Evolutionary conservation across 2,329 filamentous ascomycete species (phyloP), one percentile per base, ranked within the genome.

Genomic region (Tolypocladium ovalisporum): DNA sequence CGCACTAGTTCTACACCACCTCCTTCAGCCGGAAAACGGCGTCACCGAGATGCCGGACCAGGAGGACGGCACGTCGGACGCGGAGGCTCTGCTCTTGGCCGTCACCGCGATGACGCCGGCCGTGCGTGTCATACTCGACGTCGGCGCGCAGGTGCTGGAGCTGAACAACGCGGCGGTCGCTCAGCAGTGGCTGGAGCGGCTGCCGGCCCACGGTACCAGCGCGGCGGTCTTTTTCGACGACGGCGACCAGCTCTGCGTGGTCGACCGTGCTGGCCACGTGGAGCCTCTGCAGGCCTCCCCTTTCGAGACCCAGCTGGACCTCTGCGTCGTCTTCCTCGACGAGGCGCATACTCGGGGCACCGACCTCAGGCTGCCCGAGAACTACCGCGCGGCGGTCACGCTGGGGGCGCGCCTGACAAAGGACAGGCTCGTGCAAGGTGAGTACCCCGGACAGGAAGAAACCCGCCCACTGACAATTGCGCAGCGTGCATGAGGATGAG

Each of bases 401-500:
- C 66, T 93, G 0, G 87, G 87, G 0, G 75, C 83, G 0, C 73
- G 75, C 4, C 62, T 90, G 1, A 86, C 83, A 0, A 92, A 91
- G 60, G 88, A 92, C 59, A 73, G 79, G 17, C 66, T 90, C 0
- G 81, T 85, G 0, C 87, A 91, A 78, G 85, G 83, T 84, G 35
- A 36, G 35, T 8, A 36, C 35, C 35, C 35, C 35, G 35, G 35
- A 36, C 35, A 36, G 35, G 35, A 36, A 36, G 35, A 36, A 72
- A 64, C 73, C 10, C 27, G n/a, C 55, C 63, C 32, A 57, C 55
- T 61, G 52, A 63, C 13, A 19, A 22, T 54, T 35, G 35, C 3
- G 17, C 40, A 82, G 85, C 85, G 0, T 87, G 85, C 58, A 89
- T 88, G 84, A 70, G 87, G n/a, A 84, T 90, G 80, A 70, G 87